Evolutionary conservation across 345 rosid genomes (phyloP).

Genomic region (Bruguiera gymnorhiza): DNA sequence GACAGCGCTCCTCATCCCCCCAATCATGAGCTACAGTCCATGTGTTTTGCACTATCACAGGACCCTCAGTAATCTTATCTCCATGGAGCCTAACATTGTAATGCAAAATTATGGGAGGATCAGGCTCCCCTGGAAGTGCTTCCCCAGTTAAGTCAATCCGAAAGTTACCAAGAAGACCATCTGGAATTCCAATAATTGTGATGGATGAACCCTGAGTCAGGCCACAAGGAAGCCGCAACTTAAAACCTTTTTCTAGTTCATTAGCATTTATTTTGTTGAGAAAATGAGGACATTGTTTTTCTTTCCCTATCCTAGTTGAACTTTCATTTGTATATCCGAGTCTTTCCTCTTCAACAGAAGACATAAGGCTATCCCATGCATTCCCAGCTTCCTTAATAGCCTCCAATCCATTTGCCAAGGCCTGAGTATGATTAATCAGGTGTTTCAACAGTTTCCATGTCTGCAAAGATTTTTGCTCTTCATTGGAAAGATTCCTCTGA

Average conservation of each 20-base stretch:
- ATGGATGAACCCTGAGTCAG: constrained; percentile 92
- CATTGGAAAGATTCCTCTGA: constrained; percentile 55
- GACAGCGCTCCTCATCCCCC: constrained; percentile 98
- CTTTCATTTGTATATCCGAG: constrained; percentile 45
- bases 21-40: constrained; percentile 93
- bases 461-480: constrained; percentile 59
- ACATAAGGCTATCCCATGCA: constrained; percentile 82
- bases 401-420: constrained; percentile 66
- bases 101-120: constrained; percentile 90
- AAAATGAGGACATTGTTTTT: constrained; percentile 85
- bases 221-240: constrained; percentile 81
- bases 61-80: constrained; percentile 88
- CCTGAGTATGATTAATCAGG: constrained; percentile 61
- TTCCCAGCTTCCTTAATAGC: constrained; percentile 87
- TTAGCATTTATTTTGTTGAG: constrained; percentile 77
- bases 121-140: constrained; percentile 97
- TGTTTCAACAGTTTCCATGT: constrained; percentile 71
- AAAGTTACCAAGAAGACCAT: constrained; percentile 86
- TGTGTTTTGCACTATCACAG: constrained; percentile 95
- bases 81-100: constrained; percentile 95
- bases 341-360: constrained; percentile 64
- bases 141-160: constrained; percentile 88
- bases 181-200: constrained; percentile 80
- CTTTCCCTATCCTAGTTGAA: constrained; percentile 34
- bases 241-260: constrained; percentile 44